Evolutionary conservation across 1,284 basidiomycete genomes (phyloP).

Genomic region (Coniferiporia sulphurascens): DNA sequence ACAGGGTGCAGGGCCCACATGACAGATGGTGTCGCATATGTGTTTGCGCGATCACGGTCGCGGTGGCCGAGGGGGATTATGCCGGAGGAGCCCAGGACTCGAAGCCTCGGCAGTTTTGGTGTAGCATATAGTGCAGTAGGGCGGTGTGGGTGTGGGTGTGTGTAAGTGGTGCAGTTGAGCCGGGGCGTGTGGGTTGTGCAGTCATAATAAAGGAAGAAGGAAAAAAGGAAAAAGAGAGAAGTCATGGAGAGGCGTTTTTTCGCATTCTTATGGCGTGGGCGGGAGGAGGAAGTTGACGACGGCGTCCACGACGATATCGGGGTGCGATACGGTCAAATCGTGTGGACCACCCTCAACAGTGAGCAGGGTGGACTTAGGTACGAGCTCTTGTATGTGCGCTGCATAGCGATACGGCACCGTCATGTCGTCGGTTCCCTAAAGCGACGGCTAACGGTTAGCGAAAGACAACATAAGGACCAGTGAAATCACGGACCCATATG

Average conservation of each 20-base stretch:
- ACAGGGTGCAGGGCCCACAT: too few relatives aligned
- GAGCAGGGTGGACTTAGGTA: constrained; percentile 51
- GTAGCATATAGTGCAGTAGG: too few relatives aligned
- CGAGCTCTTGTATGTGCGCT: constrained; percentile 43
- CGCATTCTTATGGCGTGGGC: neutral
- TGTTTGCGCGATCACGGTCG: neutral
- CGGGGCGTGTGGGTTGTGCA: neutral
- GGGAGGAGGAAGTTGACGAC: constrained; percentile 35
- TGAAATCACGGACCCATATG: constrained; percentile 50
- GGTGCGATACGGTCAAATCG: constrained; percentile 58
- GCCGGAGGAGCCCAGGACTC: neutral
- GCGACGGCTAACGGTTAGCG: neutral
- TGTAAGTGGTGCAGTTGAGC: too few relatives aligned
- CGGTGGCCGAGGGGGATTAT: neutral
- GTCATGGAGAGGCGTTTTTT: neutral
- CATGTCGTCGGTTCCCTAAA: constrained; percentile 60
- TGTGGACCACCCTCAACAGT: constrained; percentile 58
- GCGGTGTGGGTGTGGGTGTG: too few relatives aligned
- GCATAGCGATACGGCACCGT: constrained; percentile 63
- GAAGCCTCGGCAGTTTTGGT: too few relatives aligned
- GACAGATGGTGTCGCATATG: neutral
- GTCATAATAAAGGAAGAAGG: neutral
- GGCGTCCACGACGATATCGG: constrained; percentile 37
- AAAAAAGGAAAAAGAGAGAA: neutral
- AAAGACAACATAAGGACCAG: neutral